Conservation (phyloP, 2,329 filamentous ascomycete species). For the Pestalotiopsis sp. region DNA sequence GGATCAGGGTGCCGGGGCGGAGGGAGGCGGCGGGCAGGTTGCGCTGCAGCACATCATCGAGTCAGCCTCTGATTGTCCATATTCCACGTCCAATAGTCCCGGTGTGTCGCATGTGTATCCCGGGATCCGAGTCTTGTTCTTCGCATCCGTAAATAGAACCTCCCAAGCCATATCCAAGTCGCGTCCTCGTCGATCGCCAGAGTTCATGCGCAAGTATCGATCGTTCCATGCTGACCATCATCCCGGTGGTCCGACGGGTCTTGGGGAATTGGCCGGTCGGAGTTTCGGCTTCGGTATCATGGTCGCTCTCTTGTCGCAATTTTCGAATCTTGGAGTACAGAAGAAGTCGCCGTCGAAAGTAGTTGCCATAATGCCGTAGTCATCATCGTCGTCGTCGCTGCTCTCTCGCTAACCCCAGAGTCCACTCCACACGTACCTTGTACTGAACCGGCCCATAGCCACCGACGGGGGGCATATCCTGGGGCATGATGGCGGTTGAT, state of each 20-base stretch:
- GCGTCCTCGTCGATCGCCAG: too few species aligned
- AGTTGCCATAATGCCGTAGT: background rate
- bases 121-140: too few species aligned
- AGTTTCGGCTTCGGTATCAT: background rate
- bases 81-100: background rate
- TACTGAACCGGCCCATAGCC: constrained; percentile 98
- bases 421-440: constrained; percentile 64
- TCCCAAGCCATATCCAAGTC: too few species aligned
- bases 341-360: background rate
- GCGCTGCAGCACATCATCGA: constrained; percentile 56
- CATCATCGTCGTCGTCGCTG: background rate
- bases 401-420: background rate
- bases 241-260: background rate
- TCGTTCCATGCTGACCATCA: background rate
- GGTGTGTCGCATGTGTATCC: background rate
- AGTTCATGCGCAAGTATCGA: background rate
- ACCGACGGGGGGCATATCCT: constrained; percentile 95
- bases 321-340: background rate
- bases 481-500: constrained; percentile 69
- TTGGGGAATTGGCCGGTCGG: background rate
- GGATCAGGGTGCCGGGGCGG: constrained; percentile 77
- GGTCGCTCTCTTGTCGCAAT: background rate
- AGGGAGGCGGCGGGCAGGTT: constrained; percentile 93
- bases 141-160: too few species aligned
- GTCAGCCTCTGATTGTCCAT: background rate